Percentiles rank a stretch among this genome's conserved stretches.
Conservation (phyloP, 768 basidiomycete species). For the Boletus pseudo-olivaceus region DNA sequence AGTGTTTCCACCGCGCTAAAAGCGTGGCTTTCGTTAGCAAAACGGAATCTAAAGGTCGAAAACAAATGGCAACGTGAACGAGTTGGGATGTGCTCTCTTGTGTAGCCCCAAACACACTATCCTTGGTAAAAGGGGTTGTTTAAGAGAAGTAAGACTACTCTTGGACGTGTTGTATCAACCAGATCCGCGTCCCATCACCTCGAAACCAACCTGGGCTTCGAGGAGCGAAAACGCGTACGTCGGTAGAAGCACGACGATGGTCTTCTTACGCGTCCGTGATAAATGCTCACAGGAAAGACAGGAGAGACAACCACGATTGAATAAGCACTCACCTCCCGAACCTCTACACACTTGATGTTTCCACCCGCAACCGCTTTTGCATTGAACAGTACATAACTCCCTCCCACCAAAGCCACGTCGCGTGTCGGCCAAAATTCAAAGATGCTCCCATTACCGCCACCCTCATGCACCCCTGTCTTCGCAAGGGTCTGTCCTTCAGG, state of each 20-base stretch:
- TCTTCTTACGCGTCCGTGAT: slow-evolving; percentile 86
- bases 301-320: background rate
- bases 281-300: background rate
- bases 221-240: slow-evolving; percentile 34
- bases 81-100: slow-evolving; percentile 63
- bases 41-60: slow-evolving; percentile 12
- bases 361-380: slow-evolving; percentile 48
- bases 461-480: slow-evolving; percentile 39
- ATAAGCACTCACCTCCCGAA: slow-evolving; percentile 48
- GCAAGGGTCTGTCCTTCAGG: slow-evolving; percentile 71
- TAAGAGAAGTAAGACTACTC: slow-evolving; percentile 54
- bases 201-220: slow-evolving; percentile 63
- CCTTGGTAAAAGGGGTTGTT: slow-evolving; percentile 87
- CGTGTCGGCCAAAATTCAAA: slow-evolving; percentile 76
- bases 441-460: background rate
- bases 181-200: slow-evolving; percentile 30
- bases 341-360: slow-evolving; percentile 18
- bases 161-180: slow-evolving; percentile 98
- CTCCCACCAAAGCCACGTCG: slow-evolving; percentile 80
- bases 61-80: background rate
- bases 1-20: slow-evolving; percentile 62
- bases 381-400: slow-evolving; percentile 83
- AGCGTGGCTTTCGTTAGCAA: slow-evolving; percentile 11
- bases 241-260: slow-evolving; percentile 74
- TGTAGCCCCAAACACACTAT: slow-evolving; percentile 83